phyloP scores from a whole-genome alignment of 2,329 filamentous ascomycete species.

The Teratosphaeria destructans region DNA sequence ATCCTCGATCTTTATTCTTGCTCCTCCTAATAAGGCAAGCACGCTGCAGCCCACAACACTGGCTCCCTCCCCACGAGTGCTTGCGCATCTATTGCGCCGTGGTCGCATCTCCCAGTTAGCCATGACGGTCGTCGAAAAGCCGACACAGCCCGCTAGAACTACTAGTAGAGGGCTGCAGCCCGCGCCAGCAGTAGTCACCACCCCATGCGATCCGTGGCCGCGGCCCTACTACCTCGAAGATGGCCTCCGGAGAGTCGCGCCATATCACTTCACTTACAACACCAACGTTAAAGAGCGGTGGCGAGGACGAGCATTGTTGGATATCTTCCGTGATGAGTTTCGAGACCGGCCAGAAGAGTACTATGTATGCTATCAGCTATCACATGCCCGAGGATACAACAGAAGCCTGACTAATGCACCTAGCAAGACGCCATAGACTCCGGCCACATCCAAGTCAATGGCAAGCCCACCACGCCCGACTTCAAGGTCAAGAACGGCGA shows the following conservation, averaged over 20 bases:
- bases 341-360: conserved; percentile 78
- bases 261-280: conserved; percentile 91
- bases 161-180: conserved; percentile 26
- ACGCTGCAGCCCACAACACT: conserved; percentile 14
- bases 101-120: conserved; percentile 25
- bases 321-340: conserved; percentile 88
- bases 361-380: conserved; percentile 50
- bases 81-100: conserved; percentile 42
- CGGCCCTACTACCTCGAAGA: conserved; percentile 74
- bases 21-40: background rate
- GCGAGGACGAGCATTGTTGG: conserved; percentile 68
- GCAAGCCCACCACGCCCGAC: conserved; percentile 53
- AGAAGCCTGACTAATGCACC: conserved; percentile 16
- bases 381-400: background rate
- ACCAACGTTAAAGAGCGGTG: conserved; percentile 91
- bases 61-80: conserved; percentile 43
- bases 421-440: conserved; percentile 65
- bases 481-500: conserved; percentile 79
- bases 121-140: conserved; percentile 16
- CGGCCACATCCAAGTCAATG: conserved; percentile 72
- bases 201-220: conserved; percentile 50
- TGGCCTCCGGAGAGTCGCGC: conserved; percentile 69
- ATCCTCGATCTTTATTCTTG: background rate
- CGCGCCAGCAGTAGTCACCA: conserved; percentile 41
- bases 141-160: conserved; percentile 18